Evolutionary conservation across 2,329 filamentous ascomycete species (phyloP), one percentile per base, ranked within the genome.

Genomic region (Sphaerulina musiva): DNA sequence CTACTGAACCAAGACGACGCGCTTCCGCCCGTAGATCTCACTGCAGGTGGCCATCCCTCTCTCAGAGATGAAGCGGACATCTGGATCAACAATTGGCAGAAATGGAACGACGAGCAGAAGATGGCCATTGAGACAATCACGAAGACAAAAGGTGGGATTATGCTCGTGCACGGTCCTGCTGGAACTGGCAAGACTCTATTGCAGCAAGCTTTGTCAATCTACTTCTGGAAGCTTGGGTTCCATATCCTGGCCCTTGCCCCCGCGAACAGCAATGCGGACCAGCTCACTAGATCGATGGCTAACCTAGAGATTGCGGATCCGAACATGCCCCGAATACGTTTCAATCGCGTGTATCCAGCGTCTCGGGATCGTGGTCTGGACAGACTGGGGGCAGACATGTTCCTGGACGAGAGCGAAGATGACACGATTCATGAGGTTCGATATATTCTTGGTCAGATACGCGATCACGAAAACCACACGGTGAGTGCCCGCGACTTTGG

Each of bases 171-270:
- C 1, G 59, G 59, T 5, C 49, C 54, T 11, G 58, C 53, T 12
- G 59, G 56, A 9, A 61, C 58, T 31, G 58, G 59, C 17, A 63
- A 63, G 53, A 60, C 58, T 8, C 34, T 54, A 4, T 46, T 63
- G 6, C 54, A 58, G n/a, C 38, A 54, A 46, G 61, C 56, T 1
- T 40, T 62, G 17, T 48, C 56, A 10, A 40, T 59, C 8, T 61
- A 61, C 49, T 62, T 54, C 47, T 59, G 53, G 48, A 46, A 29
- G 31, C 38, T 62, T 14, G 56, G 56, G 4, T 58, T 46, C 41
- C 54, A 59, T 23, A 43, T 60, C 26, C 26, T 61, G 6, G 43
- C 48, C 10, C 20, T 60, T 20, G 56, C 55, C 2, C 58, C 59
- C 1, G 54, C 61, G 7, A 63, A 62, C 51, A 44, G 45, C 14